Percentiles rank a stretch among this genome's conserved stretches.
These are phyloP conservation scores for Alternaria viburni DNA, from an alignment of 2,329 filamentous ascomycete species.

Conservation along the genomic window DNA sequence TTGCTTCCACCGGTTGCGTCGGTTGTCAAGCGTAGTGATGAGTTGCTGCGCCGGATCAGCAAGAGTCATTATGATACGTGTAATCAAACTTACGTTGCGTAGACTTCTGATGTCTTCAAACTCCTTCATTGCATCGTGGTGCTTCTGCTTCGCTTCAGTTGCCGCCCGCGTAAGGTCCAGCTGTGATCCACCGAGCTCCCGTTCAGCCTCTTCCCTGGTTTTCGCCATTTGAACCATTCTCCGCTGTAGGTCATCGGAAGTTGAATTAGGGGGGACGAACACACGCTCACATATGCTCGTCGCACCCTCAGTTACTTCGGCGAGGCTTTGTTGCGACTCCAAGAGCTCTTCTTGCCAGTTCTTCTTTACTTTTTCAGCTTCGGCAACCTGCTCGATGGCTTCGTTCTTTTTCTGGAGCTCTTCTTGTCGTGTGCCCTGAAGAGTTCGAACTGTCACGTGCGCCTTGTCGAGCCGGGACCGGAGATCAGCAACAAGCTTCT, in stretches of 20 bases:
- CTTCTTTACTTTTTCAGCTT: conserved; percentile 37
- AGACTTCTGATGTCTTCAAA: conserved; percentile 21
- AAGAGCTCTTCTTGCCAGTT: conserved; percentile 30
- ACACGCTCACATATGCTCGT: conserved; percentile 34
- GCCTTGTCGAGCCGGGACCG: conserved; percentile 36
- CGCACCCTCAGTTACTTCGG: conserved; percentile 32
- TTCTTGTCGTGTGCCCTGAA: conserved; percentile 39
- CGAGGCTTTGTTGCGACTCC: conserved; percentile 27
- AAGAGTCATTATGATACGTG: not conserved
- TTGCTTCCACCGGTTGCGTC: conserved; percentile 75
- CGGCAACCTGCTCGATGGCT: conserved; percentile 45
- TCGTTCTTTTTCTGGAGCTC: conserved; percentile 53
- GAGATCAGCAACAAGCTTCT: conserved; percentile 30
- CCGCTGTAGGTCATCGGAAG: conserved; percentile 36
- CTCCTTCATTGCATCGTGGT: conserved; percentile 28
- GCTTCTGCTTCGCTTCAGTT: conserved; percentile 38
- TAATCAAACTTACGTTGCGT: conserved; percentile 22
- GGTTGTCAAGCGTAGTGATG: conserved; percentile 68
- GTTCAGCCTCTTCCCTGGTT: conserved; percentile 37
- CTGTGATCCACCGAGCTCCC: conserved; percentile 43
- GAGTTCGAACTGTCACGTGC: conserved; percentile 33
- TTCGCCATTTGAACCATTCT: conserved; percentile 37
- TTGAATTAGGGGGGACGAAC: conserved; percentile 39
- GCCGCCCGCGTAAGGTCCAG: conserved; percentile 34
- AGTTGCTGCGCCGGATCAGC: conserved; percentile 51